These are phyloP conservation scores for Inonotus obliquus DNA, from an alignment of 1,284 basidiomycete species.

Conservation along the genomic window DNA sequence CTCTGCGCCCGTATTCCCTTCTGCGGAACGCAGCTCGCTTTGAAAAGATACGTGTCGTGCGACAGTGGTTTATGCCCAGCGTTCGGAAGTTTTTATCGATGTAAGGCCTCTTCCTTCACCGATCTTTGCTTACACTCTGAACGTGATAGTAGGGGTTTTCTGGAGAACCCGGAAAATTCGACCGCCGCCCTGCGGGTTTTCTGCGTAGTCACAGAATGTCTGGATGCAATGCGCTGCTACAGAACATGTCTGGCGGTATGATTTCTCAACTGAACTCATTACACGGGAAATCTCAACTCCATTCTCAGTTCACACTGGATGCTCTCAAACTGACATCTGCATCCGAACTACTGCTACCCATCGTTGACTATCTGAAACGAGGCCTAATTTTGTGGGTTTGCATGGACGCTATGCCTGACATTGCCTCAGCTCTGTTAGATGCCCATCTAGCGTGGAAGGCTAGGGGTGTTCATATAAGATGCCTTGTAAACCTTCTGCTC, in stretches of 20 bases:
- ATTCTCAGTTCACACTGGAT: constrained; percentile 50
- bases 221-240: constrained; percentile 59
- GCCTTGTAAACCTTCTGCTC: constrained; percentile 53
- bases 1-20: constrained; percentile 15
- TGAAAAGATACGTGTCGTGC: constrained; percentile 63
- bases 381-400: constrained; percentile 71
- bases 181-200: constrained; percentile 43
- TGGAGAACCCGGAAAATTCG: constrained; percentile 2
- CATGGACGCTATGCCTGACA: constrained; percentile 56
- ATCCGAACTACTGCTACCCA: constrained; percentile 48
- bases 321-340: constrained; percentile 48
- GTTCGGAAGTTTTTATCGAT: constrained; percentile 47
- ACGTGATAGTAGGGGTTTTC: background rate
- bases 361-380: constrained; percentile 62
- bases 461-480: constrained; percentile 57
- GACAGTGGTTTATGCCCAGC: constrained; percentile 65
- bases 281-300: constrained; percentile 4
- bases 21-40: constrained; percentile 55
- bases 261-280: background rate
- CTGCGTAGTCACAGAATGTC: constrained; percentile 51
- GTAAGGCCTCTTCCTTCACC: constrained; percentile 29
- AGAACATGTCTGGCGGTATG: constrained; percentile 62
- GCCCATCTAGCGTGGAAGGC: constrained; percentile 60
- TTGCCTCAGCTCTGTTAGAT: constrained; percentile 54
- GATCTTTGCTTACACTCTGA: background rate